A percentile compares a stretch with the other conserved stretches of the same genome.
Evolutionary conservation across 208 protist genomes (phyloP).

Genomic region (Crithidia thermophila): DNA sequence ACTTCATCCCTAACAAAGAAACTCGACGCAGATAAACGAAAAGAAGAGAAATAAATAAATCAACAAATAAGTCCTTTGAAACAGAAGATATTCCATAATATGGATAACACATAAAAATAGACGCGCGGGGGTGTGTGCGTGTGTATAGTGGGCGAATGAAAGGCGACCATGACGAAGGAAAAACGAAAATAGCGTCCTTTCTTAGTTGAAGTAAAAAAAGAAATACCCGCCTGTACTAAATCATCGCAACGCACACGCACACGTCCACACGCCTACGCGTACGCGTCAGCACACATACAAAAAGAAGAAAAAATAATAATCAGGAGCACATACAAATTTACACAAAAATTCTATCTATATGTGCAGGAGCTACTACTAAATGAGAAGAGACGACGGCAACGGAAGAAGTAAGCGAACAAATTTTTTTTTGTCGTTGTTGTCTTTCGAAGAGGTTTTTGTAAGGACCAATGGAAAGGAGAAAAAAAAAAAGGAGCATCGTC

Average conservation of each 20-base stretch:
- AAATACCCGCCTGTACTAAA: no score
- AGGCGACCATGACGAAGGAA: no score
- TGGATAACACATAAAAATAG: background rate
- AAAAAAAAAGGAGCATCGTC: no score
- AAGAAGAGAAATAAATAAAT: conserved; percentile 23
- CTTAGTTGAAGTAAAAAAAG: no score
- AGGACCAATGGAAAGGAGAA: no score
- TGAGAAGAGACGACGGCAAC: background rate
- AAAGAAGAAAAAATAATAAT: conserved; percentile 5
- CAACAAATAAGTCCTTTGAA: background rate
- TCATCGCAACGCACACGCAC: no score
- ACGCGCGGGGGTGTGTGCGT: no score
- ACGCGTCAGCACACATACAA: background rate
- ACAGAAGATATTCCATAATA: no score
- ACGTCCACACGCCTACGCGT: background rate
- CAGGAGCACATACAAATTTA: no score
- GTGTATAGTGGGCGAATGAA: no score
- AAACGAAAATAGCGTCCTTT: no score
- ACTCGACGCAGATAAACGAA: conserved; percentile 14
- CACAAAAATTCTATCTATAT: background rate
- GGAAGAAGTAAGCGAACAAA: background rate
- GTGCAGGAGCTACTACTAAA: background rate
- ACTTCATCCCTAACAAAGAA: conserved; percentile 11
- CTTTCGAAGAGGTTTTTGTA: no score
- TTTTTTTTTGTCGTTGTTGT: background rate